A percentile compares a stretch with the other conserved stretches of the same genome.
phyloP scores from a whole-genome alignment of 352 stramenopile species.

The Phytophthora litchii region DNA sequence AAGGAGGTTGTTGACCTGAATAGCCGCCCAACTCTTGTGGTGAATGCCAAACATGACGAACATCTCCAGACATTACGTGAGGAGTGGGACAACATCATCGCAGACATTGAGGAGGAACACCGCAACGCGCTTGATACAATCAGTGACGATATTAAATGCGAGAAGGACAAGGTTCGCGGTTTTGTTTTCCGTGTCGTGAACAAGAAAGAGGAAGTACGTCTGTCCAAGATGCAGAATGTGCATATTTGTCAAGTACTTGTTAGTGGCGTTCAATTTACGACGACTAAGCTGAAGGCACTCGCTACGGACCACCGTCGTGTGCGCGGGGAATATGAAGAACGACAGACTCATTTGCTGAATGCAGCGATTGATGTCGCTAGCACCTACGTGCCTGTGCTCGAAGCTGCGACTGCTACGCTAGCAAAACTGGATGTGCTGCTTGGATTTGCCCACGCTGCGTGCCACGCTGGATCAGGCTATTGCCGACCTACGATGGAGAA shows the following conservation, averaged over 20 bases:
- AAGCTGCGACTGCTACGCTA: slow-evolving; percentile 88
- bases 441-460: slow-evolving; percentile 94
- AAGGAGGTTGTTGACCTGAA: slow-evolving; percentile 88
- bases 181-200: slow-evolving; percentile 95
- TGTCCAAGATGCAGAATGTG: slow-evolving; percentile 89
- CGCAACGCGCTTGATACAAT: slow-evolving; percentile 62
- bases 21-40: slow-evolving; percentile 73
- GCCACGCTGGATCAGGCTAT: slow-evolving; percentile 88
- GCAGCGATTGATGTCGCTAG: slow-evolving; percentile 94
- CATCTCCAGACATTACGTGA: slow-evolving; percentile 76
- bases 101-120: slow-evolving; percentile 86
- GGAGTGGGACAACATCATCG: slow-evolving; percentile 76
- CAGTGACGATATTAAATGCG: slow-evolving; percentile 89
- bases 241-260: slow-evolving; percentile 96
- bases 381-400: slow-evolving; percentile 96
- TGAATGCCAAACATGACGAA: slow-evolving; percentile 88
- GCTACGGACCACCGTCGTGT: slow-evolving; percentile 87
- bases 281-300: slow-evolving; percentile 88
- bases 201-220: slow-evolving; percentile 92
- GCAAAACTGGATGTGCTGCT: slow-evolving; percentile 95
- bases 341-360: slow-evolving; percentile 90
- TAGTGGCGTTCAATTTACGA: slow-evolving; percentile 98
- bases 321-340: slow-evolving; percentile 91
- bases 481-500: slow-evolving; percentile 65
- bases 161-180: slow-evolving; percentile 91